These are phyloP conservation scores for Rhododendron molle DNA, from an alignment of 148 eudicot species.

Conservation along the genomic window DNA sequence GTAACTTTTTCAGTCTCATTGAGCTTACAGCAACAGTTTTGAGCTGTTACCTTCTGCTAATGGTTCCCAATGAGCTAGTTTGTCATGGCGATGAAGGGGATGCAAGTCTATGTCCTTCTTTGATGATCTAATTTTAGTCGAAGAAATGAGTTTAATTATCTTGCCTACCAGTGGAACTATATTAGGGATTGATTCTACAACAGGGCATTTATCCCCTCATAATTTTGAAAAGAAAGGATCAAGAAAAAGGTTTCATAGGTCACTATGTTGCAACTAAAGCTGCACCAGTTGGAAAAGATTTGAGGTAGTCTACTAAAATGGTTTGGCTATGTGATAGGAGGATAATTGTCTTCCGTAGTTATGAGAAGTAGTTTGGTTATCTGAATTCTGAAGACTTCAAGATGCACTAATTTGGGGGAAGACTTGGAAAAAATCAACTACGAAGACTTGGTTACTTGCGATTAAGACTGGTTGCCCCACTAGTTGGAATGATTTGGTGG, in stretches of 20 bases:
- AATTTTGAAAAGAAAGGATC: background rate
- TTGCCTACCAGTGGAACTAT: background rate
- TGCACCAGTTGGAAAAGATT: background rate
- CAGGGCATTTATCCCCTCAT: background rate
- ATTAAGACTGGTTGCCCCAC: background rate
- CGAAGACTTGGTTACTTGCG: background rate
- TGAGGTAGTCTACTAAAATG: background rate
- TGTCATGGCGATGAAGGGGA: background rate
- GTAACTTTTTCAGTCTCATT: background rate
- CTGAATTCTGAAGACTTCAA: background rate
- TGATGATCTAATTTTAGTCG: background rate
- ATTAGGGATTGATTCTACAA: background rate
- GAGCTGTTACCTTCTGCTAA: background rate
- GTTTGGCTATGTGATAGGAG: background rate
- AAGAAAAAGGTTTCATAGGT: background rate
- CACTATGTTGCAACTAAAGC: background rate
- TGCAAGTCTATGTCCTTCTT: background rate
- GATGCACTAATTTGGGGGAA: background rate
- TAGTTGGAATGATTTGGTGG: background rate
- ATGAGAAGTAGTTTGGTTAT: background rate
- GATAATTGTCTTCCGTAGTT: background rate
- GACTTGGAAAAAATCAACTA: background rate
- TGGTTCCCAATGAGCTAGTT: background rate
- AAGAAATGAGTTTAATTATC: background rate
- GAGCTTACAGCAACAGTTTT: background rate